Percentiles rank a stretch among this genome's conserved stretches.
Evolutionary conservation across 179 eudicot genomes (phyloP).

Genomic region (Sideroxylon spinosum): DNA sequence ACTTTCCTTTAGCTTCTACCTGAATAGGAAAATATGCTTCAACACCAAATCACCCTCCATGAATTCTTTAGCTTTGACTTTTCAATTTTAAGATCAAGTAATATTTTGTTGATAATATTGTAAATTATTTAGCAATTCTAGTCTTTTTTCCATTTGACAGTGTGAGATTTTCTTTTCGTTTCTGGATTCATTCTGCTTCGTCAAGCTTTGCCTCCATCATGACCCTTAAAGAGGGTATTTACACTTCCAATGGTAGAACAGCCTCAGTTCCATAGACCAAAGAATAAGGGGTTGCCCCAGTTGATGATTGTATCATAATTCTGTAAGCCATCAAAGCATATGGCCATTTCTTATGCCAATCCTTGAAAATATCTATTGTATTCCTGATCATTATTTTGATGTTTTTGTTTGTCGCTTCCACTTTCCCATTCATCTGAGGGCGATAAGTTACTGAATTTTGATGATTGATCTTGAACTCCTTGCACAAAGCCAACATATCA

Average conservation of each 20-base stretch:
- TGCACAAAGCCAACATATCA: background rate
- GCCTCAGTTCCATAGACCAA: slow-evolving; percentile 14
- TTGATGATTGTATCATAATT: background rate
- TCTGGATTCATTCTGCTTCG: background rate
- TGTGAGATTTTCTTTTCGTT: background rate
- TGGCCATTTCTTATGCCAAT: background rate
- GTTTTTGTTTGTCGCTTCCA: slow-evolving; percentile 8
- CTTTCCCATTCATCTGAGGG: background rate
- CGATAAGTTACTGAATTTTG: background rate
- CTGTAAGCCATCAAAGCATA: slow-evolving; percentile 15
- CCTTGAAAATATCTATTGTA: background rate
- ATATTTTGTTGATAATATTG: too few species aligned
- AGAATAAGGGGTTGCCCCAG: slow-evolving; percentile 1
- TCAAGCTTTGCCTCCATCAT: background rate
- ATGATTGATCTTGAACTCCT: background rate
- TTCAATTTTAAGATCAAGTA: too few species aligned
- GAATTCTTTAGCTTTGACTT: too few species aligned
- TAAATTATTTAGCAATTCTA: too few species aligned
- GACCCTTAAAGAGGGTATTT: background rate
- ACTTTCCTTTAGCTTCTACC: too few species aligned
- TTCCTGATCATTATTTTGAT: background rate
- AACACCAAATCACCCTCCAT: too few species aligned
- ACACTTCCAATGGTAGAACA: background rate
- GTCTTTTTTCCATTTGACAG: too few species aligned
- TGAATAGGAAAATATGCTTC: too few species aligned